Conservation (phyloP, 2,329 filamentous ascomycete species). For the Knufia fluminis region DNA sequence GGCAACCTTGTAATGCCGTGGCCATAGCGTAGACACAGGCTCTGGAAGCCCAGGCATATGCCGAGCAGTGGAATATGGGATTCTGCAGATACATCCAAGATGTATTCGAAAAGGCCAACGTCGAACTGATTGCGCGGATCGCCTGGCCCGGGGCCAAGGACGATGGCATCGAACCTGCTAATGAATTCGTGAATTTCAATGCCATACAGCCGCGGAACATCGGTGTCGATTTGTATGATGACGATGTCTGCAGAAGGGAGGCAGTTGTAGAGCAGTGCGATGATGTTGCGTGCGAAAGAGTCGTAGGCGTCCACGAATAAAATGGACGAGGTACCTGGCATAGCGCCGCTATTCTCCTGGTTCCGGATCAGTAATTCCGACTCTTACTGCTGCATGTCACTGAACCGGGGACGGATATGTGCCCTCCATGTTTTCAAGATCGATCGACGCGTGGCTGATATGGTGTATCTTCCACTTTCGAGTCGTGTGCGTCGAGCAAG, state of each 20-base stretch:
- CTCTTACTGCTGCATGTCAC: too few species aligned
- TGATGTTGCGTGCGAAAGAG: slow-evolving; percentile 93
- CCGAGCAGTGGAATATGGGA: slow-evolving; percentile 68
- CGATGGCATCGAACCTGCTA: slow-evolving; percentile 66
- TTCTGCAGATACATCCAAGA: slow-evolving; percentile 59
- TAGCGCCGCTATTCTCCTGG: not conserved
- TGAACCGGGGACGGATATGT: too few species aligned
- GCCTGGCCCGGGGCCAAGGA: slow-evolving; percentile 85
- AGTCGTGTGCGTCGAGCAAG: too few species aligned
- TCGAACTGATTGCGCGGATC: slow-evolving; percentile 63
- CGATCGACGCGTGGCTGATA: too few species aligned
- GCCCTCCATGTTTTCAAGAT: too few species aligned
- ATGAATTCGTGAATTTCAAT: slow-evolving; percentile 24
- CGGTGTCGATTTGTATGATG: slow-evolving; percentile 61
- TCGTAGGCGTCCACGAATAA: slow-evolving; percentile 94
- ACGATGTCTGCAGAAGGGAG: slow-evolving; percentile 56
- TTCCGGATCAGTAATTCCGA: not conserved
- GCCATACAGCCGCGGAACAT: slow-evolving; percentile 33
- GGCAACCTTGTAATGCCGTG: slow-evolving; percentile 55
- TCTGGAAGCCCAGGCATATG: slow-evolving; percentile 85
- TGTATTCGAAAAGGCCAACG: slow-evolving; percentile 67
- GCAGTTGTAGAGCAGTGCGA: slow-evolving; percentile 64
- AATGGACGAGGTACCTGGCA: slow-evolving; percentile 39
- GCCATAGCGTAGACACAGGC: slow-evolving; percentile 60
- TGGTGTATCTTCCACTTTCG: too few species aligned